Percentiles rank a stretch among this genome's conserved stretches.
phyloP scores from a whole-genome alignment of 108 stramenopile genomes.

The Cylindrotheca closterium region DNA sequence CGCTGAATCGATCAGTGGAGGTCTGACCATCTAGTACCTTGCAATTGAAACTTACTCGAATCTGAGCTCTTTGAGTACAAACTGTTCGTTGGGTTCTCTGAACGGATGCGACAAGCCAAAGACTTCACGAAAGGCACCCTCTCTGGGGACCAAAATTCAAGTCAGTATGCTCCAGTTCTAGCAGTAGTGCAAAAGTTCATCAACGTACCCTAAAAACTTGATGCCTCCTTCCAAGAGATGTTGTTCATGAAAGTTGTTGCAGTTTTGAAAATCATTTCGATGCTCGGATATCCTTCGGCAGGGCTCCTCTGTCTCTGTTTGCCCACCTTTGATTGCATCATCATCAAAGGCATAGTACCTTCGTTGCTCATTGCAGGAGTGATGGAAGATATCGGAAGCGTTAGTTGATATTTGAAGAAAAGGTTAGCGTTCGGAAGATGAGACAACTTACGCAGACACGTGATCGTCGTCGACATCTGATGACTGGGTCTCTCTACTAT shows the following conservation, averaged over 20 bases:
- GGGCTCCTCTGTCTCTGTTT: conserved; percentile 4
- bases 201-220: background rate
- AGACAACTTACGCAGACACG: no score
- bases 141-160: no score
- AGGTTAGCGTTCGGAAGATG: no score
- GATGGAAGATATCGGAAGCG: no score
- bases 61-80: conserved; percentile 17
- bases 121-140: conserved; percentile 49
- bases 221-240: background rate
- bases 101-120: conserved; percentile 2
- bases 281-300: conserved; percentile 49
- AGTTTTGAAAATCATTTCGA: conserved; percentile 50
- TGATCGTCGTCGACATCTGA: no score
- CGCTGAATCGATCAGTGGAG: background rate
- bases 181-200: no score
- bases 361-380: no score
- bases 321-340: conserved; percentile 24
- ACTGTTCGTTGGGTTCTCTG: conserved; percentile 1
- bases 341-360: conserved; percentile 59
- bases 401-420: no score
- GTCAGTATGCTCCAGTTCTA: conserved; percentile 15
- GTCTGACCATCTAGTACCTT: background rate
- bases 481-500: no score
- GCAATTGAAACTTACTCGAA: conserved; percentile 1
- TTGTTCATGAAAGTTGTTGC: conserved; percentile 63